These are phyloP conservation scores for Canavalia ensiformis DNA, from an alignment of 306 rosid species.

Conservation along the genomic window DNA sequence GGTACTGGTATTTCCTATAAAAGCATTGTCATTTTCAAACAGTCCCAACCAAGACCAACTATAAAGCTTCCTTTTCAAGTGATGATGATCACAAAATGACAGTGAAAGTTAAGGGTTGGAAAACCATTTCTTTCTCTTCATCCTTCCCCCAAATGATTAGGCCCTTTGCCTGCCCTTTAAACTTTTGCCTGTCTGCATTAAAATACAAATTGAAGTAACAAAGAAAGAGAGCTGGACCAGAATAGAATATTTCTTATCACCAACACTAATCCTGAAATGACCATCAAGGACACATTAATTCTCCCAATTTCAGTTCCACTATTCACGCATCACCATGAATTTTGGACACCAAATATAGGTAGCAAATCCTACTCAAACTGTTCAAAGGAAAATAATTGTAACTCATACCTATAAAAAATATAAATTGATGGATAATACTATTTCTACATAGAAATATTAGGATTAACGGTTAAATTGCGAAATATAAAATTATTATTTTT, in stretches of 20 bases:
- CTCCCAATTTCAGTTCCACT: background rate
- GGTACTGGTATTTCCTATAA: conserved; percentile 47
- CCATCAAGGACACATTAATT: background rate
- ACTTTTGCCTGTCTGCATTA: conserved; percentile 50
- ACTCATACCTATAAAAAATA: too few relatives aligned
- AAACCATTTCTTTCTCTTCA: conserved; percentile 59
- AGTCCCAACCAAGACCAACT: conserved; percentile 60
- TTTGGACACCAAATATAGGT: background rate
- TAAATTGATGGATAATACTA: too few relatives aligned
- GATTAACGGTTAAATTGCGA: too few relatives aligned
- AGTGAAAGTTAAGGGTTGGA: conserved; percentile 70
- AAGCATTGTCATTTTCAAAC: conserved; percentile 60
- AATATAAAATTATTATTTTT: too few relatives aligned
- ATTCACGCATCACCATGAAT: background rate
- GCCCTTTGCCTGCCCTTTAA: conserved; percentile 52
- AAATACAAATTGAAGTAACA: conserved; percentile 20
- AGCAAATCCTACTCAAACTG: background rate
- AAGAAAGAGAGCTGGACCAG: background rate
- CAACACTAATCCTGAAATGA: conserved; percentile 10
- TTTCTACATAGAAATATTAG: too few relatives aligned
- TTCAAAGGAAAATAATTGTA: background rate
- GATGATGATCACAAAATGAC: conserved; percentile 77
- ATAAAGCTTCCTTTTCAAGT: conserved; percentile 83
- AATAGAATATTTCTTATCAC: conserved; percentile 50
- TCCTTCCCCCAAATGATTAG: conserved; percentile 74